Percentiles rank a stretch among this genome's conserved stretches.
phyloP scores from a whole-genome alignment of 345 rosid species.

The Eucalyptus curtisii region DNA sequence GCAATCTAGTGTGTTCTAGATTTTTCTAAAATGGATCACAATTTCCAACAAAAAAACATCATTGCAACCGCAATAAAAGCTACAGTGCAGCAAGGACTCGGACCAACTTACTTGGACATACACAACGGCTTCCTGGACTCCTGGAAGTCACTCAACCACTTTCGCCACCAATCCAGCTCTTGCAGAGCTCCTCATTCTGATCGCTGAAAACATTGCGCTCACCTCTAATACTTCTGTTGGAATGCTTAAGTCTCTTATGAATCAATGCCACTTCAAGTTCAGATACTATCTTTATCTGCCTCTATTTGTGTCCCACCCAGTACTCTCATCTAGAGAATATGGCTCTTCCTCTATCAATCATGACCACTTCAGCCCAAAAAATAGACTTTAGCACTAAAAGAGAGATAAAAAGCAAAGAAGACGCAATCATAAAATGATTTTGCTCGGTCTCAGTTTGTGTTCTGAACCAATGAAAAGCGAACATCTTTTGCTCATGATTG shows the following conservation, averaged over 20 bases:
- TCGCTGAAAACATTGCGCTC: conserved; percentile 36
- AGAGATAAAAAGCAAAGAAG: not conserved
- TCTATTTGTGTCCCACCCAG: not conserved
- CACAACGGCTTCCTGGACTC: conserved; percentile 47
- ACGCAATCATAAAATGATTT: not conserved
- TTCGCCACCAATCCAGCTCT: conserved; percentile 71
- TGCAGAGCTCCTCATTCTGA: conserved; percentile 71
- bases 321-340: not conserved
- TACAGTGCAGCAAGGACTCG: conserved; percentile 14
- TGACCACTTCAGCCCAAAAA: not conserved
- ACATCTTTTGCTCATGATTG: not conserved
- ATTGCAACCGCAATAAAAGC: conserved; percentile 25
- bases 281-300: not conserved
- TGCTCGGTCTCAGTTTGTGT: not conserved
- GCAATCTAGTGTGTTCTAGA: too few species aligned
- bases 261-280: not conserved
- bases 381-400: not conserved
- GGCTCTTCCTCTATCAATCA: not conserved
- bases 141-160: conserved; percentile 57
- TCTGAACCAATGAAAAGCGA: not conserved
- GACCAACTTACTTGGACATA: conserved; percentile 54
- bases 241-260: not conserved
- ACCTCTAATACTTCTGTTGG: conserved; percentile 4
- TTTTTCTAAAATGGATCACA: too few species aligned
- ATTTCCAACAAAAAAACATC: too few species aligned